Conservation (phyloP, 129 eudicot species). For the Pittosporum tobira region DNA sequence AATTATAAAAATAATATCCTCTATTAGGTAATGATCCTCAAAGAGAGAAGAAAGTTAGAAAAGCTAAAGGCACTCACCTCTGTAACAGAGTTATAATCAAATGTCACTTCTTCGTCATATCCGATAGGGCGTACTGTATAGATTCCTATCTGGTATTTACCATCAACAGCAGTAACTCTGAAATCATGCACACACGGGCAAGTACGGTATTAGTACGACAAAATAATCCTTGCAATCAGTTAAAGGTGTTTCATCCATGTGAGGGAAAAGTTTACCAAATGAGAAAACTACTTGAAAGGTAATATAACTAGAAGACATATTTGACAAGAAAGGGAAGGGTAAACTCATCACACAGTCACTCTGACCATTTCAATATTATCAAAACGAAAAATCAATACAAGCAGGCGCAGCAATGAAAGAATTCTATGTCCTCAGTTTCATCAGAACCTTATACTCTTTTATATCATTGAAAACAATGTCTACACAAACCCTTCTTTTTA, state of each 20-base stretch:
- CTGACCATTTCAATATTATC: too few relatives aligned
- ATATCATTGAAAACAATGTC: too few relatives aligned
- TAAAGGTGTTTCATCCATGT: background rate
- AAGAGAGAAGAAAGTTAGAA: background rate
- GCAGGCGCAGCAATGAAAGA: background rate
- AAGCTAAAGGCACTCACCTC: constrained; percentile 48
- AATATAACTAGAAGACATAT: too few relatives aligned
- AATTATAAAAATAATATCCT: background rate
- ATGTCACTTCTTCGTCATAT: constrained; percentile 89
- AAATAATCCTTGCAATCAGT: background rate
- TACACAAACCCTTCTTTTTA: too few relatives aligned
- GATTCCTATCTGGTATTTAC: constrained; percentile 95
- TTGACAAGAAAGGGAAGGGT: background rate
- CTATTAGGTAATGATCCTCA: too few relatives aligned
- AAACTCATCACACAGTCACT: background rate
- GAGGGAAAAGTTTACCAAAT: background rate
- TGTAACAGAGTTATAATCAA: constrained; percentile 95
- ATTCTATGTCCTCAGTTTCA: too few relatives aligned
- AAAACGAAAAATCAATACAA: too few relatives aligned
- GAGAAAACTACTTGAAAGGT: background rate
- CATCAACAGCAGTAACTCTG: constrained; percentile 98
- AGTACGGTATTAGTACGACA: constrained; percentile 2
- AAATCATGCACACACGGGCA: constrained; percentile 1
- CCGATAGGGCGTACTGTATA: constrained; percentile 78
- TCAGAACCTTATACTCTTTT: too few relatives aligned